Evolutionary conservation across 1,284 basidiomycete genomes (phyloP), one percentile per base, ranked within the genome.

Genomic region (Pseudozyma thailandica): DNA sequence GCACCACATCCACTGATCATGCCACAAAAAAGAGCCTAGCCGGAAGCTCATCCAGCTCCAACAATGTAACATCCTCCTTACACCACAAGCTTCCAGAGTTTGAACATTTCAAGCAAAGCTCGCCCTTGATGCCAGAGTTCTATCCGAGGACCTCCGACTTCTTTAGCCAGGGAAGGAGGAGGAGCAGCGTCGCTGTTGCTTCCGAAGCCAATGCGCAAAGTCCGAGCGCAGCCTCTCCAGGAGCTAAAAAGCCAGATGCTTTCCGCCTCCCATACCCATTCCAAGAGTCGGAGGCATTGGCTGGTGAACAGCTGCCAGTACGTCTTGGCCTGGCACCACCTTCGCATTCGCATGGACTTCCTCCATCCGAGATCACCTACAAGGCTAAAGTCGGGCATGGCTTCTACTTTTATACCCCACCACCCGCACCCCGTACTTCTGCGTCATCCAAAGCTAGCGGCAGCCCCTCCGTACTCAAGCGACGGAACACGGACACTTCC

Each of bases 321-420:
- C 47, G 76, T 6, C 61, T 78, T 3, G 76, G 76, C 10, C 45
- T 78, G 20, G 69, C 74, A 4, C 71, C 75, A n/a, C 65, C 75
- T 18, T 64, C 57, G 12, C 54, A 68, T 42, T 35, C 62, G 23
- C 54, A 50, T 46, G 57, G 51, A 28, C 25, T 71, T 13, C 25
- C 39, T 10, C 39, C 52, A 6, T 52, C 59, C 38, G 58, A 51
- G 18, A 49, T 53, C 35, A 63, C 68, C 10, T 75, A 75, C 56
- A 64, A 65, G 26, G 54, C 69, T 2, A 50, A 52, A 18, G 60
- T 63, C 3, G 65, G 59, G 3, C 50, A 66, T 31, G 76, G 76
- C 6, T 77, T 66, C 55, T 77, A 77, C 50, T 75, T 78, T 31
- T 75, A 52, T 33, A 75, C 62, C 0, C 72, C 75, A 5, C 76